Evolutionary conservation across 176 grass and related monocot genomes (phyloP), one percentile per base, ranked within the genome.

Genomic region (Carex scoparia): DNA sequence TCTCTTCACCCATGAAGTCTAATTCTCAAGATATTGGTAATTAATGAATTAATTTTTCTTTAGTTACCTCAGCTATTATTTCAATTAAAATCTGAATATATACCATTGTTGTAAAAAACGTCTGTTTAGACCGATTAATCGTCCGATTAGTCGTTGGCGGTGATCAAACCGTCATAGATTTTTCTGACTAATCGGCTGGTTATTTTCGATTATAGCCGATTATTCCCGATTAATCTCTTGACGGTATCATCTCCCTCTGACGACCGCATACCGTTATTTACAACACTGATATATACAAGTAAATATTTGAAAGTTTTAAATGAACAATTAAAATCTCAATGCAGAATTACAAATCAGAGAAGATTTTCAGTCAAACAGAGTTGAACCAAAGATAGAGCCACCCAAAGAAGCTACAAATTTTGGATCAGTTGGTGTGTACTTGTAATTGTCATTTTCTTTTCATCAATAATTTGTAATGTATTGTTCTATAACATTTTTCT

Each of bases 11-110:
- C n/a, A 83, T 31, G 6, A 67, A 30, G 12, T 53, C 62, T 11
- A 68, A 83, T 10, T 68, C 64, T 83, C 62, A 53, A 53, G 81
- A 83, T 83, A 44, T 66, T 18, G 80, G 80, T 83, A 65, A 83
- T 83, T 83, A 65, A 83, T 83, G 10, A 6, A 55, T 65, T 31
- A 13, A 7, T 68, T 54, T 68, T 54, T 83, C n/a, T 81, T 63
- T 46, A 46, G 8, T 46, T 40, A 81, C 13, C 58, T 81, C 7
- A 10, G 11, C 7, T 18, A n/a, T 80, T 2, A 37, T 11, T 61
- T 51, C 48, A 1, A 10, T 19, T 12, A 81, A 44, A 23, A 60
- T 79, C 7, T 46, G 12, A 10, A 18, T 75, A 13, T 61, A n/a
- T 37, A 28, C 5, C 23, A 23, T 23, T 23, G 23, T 23, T 23